Evolutionary conservation across 2,329 filamentous ascomycete genomes (phyloP), one percentile per base, ranked within the genome.

Genomic region (Byssothecium circinans): DNA sequence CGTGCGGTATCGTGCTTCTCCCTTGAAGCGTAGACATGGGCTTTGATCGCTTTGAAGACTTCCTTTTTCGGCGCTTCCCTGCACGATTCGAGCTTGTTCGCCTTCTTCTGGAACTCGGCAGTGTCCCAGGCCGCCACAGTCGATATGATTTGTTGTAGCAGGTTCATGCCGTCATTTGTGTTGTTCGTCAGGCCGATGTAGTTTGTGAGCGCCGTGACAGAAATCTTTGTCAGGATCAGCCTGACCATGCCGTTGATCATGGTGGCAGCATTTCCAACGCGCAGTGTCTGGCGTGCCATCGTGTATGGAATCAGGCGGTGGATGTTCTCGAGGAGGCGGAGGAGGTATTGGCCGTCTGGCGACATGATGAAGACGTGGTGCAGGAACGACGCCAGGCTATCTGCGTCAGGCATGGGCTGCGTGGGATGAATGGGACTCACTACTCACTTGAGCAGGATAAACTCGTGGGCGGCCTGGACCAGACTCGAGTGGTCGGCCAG

Each of bases 241-340:
- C 78, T 81, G 66, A 88, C 79, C 79, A 92, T 85, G 48, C 80
- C 88, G 60, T 81, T 87, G 46, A 92, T 85, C 88, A 94, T 91
- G 17, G 84, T 87, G 1, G 88, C 88, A 0, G 88, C 88, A 64
- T 92, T 94, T 5, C 88, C 86, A 12, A 91, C 79, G 33, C 83
- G 82, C 3, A 94, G 73, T 0, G 87, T 89, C 66, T 91, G 87
- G 50, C 84, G 80, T 41, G 91, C 78, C 53, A 89, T 75, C 34
- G 80, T 78, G 65, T 91, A 92, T 0, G 88, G 88, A 0, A 90
- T 72, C 46, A 91, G 75, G 45, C 80, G 82, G 67, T 91, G 85
- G 10, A 86, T 78, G 54, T 82, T 88, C 47, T 86, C 84, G 23
- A 89, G 71, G 32, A 91, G 79, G 49, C 85, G 86, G 17, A 90